Evolutionary conservation across 225 moss, liverwort and hornwort genomes (phyloP), one percentile per base, ranked within the genome.

Genomic region (Rhytidiadelphus loreus): DNA sequence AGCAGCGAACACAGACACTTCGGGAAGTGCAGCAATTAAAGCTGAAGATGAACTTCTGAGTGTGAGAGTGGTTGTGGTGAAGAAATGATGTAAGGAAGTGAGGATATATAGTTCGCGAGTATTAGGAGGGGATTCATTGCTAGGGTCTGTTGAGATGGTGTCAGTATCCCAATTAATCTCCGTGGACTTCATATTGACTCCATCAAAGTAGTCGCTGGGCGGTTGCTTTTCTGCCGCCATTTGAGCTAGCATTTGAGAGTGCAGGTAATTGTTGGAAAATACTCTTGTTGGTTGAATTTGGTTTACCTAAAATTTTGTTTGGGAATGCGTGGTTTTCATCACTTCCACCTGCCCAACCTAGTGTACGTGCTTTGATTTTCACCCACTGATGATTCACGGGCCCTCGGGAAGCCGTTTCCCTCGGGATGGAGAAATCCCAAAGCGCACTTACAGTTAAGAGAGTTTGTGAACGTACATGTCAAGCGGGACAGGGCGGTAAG

Each of bases 1-100:
- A 89, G 68, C 13, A 89, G 82, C 6, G 91, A 88, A 69, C 88
- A 92, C 44, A 86, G 83, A 17, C 88, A 90, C 43, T 83, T 89
- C 10, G 2, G 44, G 24, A 57, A 28, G 28, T 57, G 58, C 22
- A 66, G 22, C 23, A 43, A 37, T 19, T 5, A 56, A 18, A 19
- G 14, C 33, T 33, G 26, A 44, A 44, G 44, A 59, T 23, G 32
- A 72, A 85, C 18, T 26, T 57, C 35, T 35, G 28, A 83, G 29
- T 33, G 77, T 37, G 52, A 52, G 52, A 61, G 17, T n/a, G 64
- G 29, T 15, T 62, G 59, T n/a, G 29, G 46, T 77, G 52, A 77
- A 85, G 35, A 35, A 50, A 19, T 26, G n/a, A 29, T 29, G 10
- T 5, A 26, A n/a, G n/a, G 12, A 15, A 53, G 28, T 53, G 77